Evolutionary conservation across 2,329 filamentous ascomycete species (phyloP).

Genomic region (Trichoderma afroharzianum): DNA sequence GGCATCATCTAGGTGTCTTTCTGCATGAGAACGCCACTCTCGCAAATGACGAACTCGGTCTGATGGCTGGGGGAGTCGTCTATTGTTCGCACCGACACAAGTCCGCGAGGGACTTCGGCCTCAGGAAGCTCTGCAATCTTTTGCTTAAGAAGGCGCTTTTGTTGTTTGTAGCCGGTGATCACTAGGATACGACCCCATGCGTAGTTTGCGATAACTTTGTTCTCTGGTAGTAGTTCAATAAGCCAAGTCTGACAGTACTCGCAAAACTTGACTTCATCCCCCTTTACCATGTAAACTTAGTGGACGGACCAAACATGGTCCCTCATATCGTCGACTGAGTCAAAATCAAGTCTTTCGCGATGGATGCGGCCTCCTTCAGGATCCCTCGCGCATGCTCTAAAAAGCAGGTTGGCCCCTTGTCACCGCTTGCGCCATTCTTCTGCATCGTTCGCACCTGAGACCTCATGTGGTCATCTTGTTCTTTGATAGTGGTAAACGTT

Average conservation of each 20-base stretch:
- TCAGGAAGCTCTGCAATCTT: too few species aligned
- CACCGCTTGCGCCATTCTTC: background rate
- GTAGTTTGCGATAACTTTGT: too few species aligned
- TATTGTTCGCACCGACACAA: too few species aligned
- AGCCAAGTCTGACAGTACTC: background rate
- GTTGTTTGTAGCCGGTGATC: too few species aligned
- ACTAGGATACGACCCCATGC: too few species aligned
- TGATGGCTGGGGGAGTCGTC: too few species aligned
- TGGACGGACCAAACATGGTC: background rate
- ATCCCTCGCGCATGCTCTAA: background rate
- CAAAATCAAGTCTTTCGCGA: background rate
- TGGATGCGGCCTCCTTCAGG: background rate
- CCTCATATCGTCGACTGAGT: background rate
- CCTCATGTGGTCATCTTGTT: background rate
- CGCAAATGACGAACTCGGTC: too few species aligned
- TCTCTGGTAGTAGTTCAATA: background rate
- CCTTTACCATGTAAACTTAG: background rate
- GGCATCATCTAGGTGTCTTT: background rate
- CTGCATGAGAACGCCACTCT: background rate
- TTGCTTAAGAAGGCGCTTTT: too few species aligned
- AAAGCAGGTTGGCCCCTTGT: background rate
- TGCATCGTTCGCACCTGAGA: background rate
- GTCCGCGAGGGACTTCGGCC: too few species aligned
- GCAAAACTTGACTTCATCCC: background rate
- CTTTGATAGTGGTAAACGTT: background rate